These are phyloP conservation scores for Whalleya microplaca DNA, from an alignment of 2,329 filamentous ascomycete genomes.

Conservation along the genomic window DNA sequence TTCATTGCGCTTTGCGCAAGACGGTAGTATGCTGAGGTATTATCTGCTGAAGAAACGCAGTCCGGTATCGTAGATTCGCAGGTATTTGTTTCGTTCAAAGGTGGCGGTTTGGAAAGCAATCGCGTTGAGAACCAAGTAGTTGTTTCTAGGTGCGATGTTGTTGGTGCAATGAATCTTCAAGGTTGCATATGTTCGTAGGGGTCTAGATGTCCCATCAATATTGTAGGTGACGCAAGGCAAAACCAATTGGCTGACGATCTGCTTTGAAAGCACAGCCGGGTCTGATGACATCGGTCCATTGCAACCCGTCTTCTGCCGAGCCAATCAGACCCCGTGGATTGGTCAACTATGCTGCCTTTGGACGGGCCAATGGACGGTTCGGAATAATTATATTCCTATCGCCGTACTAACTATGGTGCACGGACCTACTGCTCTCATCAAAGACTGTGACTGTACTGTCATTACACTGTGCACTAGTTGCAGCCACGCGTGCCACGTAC, in stretches of 20 bases:
- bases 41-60: not conserved
- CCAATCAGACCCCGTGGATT: slow-evolving; percentile 42
- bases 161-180: too few species aligned
- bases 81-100: not conserved
- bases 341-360: slow-evolving; percentile 30
- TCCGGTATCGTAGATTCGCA: not conserved
- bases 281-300: slow-evolving; percentile 37
- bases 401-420: not conserved
- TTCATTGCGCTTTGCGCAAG: slow-evolving; percentile 43
- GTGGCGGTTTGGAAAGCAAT: not conserved
- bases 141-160: not conserved
- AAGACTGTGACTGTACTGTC: too few species aligned
- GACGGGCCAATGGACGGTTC: slow-evolving; percentile 1
- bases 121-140: not conserved
- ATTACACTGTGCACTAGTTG: not conserved
- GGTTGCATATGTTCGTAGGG: too few species aligned
- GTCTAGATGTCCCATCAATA: too few species aligned
- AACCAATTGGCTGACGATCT: slow-evolving; percentile 34
- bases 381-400: not conserved
- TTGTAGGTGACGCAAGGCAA: slow-evolving; percentile 22
- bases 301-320: slow-evolving; percentile 38
- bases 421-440: too few species aligned
- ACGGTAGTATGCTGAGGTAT: slow-evolving; percentile 1
- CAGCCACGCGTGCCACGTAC: not conserved
- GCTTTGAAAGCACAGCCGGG: slow-evolving; percentile 24